Conservation (phyloP, 2,329 filamentous ascomycete species). For the Lizonia empirigonia region DNA sequence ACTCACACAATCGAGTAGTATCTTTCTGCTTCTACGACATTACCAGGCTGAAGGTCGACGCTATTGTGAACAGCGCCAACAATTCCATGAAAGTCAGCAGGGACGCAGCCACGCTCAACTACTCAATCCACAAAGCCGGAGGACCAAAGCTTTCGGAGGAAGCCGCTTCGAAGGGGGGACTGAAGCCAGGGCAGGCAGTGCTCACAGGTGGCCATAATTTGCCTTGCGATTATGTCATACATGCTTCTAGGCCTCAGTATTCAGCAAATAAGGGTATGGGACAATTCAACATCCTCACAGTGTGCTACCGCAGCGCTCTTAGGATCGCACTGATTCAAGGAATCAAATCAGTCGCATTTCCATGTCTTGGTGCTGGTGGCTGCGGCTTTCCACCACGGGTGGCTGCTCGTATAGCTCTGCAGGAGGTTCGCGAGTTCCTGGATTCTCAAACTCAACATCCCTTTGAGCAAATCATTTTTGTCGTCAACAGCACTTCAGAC, state of each 20-base stretch:
- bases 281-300: conserved; percentile 36
- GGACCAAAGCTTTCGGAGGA: conserved; percentile 36
- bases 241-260: conserved; percentile 38
- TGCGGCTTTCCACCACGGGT: conserved; percentile 38
- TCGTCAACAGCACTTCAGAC: conserved; percentile 32
- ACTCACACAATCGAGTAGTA: conserved; percentile 38
- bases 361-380: conserved; percentile 40
- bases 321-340: conserved; percentile 25
- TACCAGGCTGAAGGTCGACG: conserved; percentile 41
- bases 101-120: conserved; percentile 27
- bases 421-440: conserved; percentile 41
- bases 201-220: conserved; percentile 38
- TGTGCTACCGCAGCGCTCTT: conserved; percentile 40
- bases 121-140: conserved; percentile 35
- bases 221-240: conserved; percentile 39
- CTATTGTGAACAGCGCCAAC: conserved; percentile 43
- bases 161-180: conserved; percentile 13
- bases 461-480: conserved; percentile 42
- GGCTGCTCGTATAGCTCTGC: conserved; percentile 41
- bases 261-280: conserved; percentile 22
- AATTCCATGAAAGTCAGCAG: conserved; percentile 17
- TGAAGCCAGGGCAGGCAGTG: conserved; percentile 31
- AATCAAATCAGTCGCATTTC: conserved; percentile 43
- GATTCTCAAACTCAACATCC: conserved; percentile 27
- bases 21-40: conserved; percentile 41